phyloP scores from a whole-genome alignment of 495 filamentous ascomycete genomes.

The Talaromyces adpressus region DNA sequence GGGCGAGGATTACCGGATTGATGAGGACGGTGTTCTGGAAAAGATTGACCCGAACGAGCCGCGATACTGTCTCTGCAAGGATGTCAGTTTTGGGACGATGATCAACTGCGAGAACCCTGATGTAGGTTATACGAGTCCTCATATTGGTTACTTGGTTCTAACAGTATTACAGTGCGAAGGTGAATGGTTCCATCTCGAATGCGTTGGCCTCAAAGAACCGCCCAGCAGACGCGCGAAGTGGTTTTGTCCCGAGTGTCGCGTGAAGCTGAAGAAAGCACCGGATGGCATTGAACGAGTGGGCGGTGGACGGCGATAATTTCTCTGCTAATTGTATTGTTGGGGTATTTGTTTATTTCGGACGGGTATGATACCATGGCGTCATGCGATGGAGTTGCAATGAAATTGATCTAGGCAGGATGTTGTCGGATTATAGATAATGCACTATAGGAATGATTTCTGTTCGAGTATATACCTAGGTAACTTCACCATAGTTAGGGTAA shows the following conservation, averaged over 20 bases:
- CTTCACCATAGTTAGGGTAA: neutral
- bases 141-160: neutral
- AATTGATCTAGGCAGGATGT: neutral
- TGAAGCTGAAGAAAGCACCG: constrained; percentile 50
- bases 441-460: neutral
- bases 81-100: constrained; percentile 92
- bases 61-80: constrained; percentile 82
- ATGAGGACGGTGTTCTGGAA: constrained; percentile 49
- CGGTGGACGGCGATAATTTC: constrained; percentile 16
- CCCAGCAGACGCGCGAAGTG: constrained; percentile 78
- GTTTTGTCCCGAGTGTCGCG: constrained; percentile 87
- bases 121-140: constrained; percentile 50
- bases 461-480: too few species aligned
- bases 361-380: constrained; percentile 9
- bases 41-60: constrained; percentile 83
- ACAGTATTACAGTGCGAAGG: constrained; percentile 47
- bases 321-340: neutral
- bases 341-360: neutral
- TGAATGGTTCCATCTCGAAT: constrained; percentile 94
- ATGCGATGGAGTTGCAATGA: neutral
- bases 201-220: constrained; percentile 69
- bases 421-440: neutral
- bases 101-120: constrained; percentile 87
- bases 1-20: constrained; percentile 36
- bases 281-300: constrained; percentile 33